Conservation (phyloP, 169 alveolate genomes). For the Eimeria necatrix region DNA sequence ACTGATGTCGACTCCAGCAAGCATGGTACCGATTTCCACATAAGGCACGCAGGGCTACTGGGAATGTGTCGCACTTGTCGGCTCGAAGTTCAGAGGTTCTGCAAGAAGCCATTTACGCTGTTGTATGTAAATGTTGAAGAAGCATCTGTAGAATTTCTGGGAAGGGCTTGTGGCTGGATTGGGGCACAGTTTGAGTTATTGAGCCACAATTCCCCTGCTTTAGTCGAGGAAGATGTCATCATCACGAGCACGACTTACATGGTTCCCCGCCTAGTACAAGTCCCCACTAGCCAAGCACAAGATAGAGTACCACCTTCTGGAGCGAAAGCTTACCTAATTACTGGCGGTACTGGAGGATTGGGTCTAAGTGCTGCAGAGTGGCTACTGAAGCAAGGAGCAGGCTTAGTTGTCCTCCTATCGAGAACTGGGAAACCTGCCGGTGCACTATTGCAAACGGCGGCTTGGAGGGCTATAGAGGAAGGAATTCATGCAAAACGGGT, state of each 20-base stretch:
- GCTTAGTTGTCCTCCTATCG: constrained; percentile 73
- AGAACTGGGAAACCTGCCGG: constrained; percentile 57
- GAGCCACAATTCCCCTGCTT: not conserved
- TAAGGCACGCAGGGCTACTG: constrained; percentile 84
- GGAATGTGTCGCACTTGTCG: constrained; percentile 88
- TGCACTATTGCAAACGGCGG: not conserved
- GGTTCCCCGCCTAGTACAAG: constrained; percentile 52
- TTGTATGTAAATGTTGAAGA: constrained; percentile 53
- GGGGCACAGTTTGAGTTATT: not conserved
- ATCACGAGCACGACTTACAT: not conserved
- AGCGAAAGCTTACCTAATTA: constrained; percentile 54
- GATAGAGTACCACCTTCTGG: not conserved
- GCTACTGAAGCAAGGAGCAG: constrained; percentile 83
- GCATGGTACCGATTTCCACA: not conserved
- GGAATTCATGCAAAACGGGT: constrained; percentile 23
- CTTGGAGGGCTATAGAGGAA: constrained; percentile 53
- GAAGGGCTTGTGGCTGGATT: constrained; percentile 46
- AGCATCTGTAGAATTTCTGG: not conserved
- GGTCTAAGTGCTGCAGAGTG: constrained; percentile 84
- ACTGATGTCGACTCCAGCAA: not conserved
- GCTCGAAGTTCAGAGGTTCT: constrained; percentile 77
- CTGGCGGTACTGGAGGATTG: constrained; percentile 86
- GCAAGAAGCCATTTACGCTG: constrained; percentile 9
- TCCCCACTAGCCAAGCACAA: not conserved
- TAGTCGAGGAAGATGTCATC: constrained; percentile 30